Evolutionary conservation across 2,329 filamentous ascomycete genomes (phyloP), one percentile per base, ranked within the genome.

Genomic region (Sporothrix sp.): DNA sequence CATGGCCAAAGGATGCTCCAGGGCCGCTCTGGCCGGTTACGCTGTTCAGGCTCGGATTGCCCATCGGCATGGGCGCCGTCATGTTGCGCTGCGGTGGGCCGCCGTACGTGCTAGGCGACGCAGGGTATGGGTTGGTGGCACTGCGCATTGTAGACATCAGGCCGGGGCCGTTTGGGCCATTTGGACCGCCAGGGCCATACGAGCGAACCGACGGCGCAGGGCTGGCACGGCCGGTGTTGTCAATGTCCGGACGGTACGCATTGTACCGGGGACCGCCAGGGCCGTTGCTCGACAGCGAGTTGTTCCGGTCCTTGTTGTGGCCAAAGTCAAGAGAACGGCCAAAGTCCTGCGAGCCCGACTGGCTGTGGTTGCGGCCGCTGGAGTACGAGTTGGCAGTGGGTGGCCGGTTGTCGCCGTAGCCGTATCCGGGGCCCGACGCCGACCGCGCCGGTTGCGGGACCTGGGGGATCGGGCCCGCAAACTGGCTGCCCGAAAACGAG

Each of bases 11-110:
- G 50, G 21, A 14, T 23, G 49, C 13, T 28, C 48, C 35, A 18
- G 36, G 28, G 32, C 40, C 48, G 11, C 33, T 23, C 2, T 23
- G 21, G 11, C 10, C 13, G 9, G 42, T 18, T 3, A 13, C n/a
- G 28, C 3, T 39, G 37, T 25, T 21, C 8, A 21, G 42, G 7
- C 18, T 10, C 14, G n/a, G n/a, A n/a, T 27, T 21, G 8, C 49
- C 60, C 57, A 48, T 53, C 52, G 56, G 57, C 23, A 60, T 51
- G 0, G 65, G 65, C 1, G 63, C 62, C 9, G 65, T 66, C 64
- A 65, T 65, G 53, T 62, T 63, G 21, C 65, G 58, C 50, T 62
- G 60, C 1, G 63, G 65, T 25, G 57, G 5, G 30, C 25, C 37
- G 25, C 23, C 46, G n/a, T 44, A 38, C 16, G 42, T 47, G 7